Base-by-base conservation (phyloP, 78 protist species). In the Dictyostelium intermedium region DNA sequence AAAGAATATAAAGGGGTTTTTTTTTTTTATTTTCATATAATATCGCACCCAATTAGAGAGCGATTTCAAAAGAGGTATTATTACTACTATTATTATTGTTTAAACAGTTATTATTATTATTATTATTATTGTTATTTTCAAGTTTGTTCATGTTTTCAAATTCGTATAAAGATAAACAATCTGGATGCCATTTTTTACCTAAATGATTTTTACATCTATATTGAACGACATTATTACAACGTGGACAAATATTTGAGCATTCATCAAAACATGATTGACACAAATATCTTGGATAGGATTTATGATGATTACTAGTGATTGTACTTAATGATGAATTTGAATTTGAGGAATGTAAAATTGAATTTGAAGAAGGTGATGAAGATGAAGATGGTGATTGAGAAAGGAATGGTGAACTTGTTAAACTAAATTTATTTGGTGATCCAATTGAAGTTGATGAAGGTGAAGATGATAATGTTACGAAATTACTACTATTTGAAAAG, bases 101-200 rank as follows among this genome's bases (percentile, higher is more conserved):
- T n/a, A 50, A 50, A 50, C n/a, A 50, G 14, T 20, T 50, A 50
- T 50, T 50, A 16, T 50, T 63, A 25, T 1, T 23, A 25, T 9
- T 63, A n/a, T 63, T 63, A n/a, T n/a, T 61, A n/a, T n/a, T n/a
- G n/a, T n/a, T n/a, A n/a, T n/a, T n/a, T n/a, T n/a, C n/a, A n/a
- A n/a, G n/a, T n/a, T n/a, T n/a, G n/a, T n/a, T 61, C 14, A 61
- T 61, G 4, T 25, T 25, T n/a, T 63, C 73, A 25, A 8, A 25
- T 25, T 63, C 73, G 25, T 25, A 63, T 25, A n/a, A 1, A n/a
- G 73, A 45, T 69, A 83, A 92, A 74, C 84, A 91, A 72, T 92
- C 96, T 3, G 74, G 73, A 53, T 92, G 96, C 91, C 91, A 92
- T 47, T 84, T 82, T 34, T 56, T 81, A 56, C 96, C 96, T 2